These are phyloP conservation scores for Ambrosia trifida DNA, from an alignment of 129 eudicot genomes.

Conservation along the genomic window DNA sequence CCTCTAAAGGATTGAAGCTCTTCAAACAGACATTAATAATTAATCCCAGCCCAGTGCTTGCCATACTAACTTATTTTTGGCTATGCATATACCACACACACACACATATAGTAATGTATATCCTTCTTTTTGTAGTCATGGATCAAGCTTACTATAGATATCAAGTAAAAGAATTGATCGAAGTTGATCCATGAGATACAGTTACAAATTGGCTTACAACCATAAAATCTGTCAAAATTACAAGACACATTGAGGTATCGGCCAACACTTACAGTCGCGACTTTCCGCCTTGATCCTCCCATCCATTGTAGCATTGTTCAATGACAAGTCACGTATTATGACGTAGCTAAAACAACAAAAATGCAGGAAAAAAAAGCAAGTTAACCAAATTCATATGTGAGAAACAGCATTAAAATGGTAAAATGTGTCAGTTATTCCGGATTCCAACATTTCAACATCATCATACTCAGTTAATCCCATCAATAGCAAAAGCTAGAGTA, in stretches of 20 bases:
- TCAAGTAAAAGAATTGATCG: constrained; percentile 8
- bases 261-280: constrained; percentile 64
- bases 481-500: too few relatives aligned
- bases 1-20: neutral
- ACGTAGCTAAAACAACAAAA: constrained; percentile 24
- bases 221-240: constrained; percentile 4
- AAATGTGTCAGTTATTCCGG: constrained; percentile 6
- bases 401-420: constrained; percentile 12
- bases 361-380: neutral
- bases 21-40: neutral
- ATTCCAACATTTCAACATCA: constrained; percentile 14
- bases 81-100: neutral
- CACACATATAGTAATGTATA: constrained; percentile 2
- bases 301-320: constrained; percentile 85
- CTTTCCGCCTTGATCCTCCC: constrained; percentile 98
- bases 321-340: constrained; percentile 8
- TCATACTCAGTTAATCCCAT: too few relatives aligned
- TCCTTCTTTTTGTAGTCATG: constrained; percentile 3
- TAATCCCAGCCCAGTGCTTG: neutral
- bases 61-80: neutral
- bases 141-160: constrained; percentile 8
- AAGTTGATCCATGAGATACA: constrained; percentile 10
- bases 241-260: constrained; percentile 3
- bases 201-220: constrained; percentile 6
- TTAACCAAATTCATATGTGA: constrained; percentile 19